These are phyloP conservation scores for Amaranthus cruentus DNA, from an alignment of 148 eudicot genomes.

Conservation along the genomic window DNA sequence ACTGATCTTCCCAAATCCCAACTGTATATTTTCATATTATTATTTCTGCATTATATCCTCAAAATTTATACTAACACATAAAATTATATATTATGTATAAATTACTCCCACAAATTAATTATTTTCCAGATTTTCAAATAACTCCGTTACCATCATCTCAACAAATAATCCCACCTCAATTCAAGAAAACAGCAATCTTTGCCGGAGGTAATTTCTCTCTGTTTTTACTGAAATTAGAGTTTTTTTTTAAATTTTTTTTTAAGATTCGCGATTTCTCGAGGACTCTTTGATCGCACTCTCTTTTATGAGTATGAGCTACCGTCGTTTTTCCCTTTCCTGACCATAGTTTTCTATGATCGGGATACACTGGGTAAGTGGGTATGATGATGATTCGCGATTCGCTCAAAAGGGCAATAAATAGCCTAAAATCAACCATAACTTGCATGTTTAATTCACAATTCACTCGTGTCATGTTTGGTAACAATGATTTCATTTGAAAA, in stretches of 20 bases:
- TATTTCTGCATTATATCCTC: not conserved
- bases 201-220: conserved; percentile 25
- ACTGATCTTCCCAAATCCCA: not conserved
- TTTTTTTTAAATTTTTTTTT: not conserved
- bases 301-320: too few species aligned
- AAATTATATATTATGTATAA: conserved; percentile 6
- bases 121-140: not conserved
- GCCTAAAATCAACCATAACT: too few species aligned
- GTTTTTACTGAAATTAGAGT: not conserved
- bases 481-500: too few species aligned
- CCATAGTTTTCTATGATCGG: too few species aligned
- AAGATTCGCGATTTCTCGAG: not conserved
- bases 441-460: too few species aligned
- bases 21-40: not conserved
- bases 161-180: conserved; percentile 10
- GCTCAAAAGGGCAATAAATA: too few species aligned
- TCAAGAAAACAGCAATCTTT: conserved; percentile 12
- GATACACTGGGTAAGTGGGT: too few species aligned
- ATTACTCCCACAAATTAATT: conserved; percentile 13
- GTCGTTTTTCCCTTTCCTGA: too few species aligned
- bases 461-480: too few species aligned
- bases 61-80: not conserved
- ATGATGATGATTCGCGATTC: too few species aligned
- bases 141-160: not conserved
- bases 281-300: too few species aligned